A percentile compares a stretch with the other conserved stretches of the same genome.
Evolutionary conservation across 345 rosid species (phyloP).

Genomic region (Adansonia digitata): DNA sequence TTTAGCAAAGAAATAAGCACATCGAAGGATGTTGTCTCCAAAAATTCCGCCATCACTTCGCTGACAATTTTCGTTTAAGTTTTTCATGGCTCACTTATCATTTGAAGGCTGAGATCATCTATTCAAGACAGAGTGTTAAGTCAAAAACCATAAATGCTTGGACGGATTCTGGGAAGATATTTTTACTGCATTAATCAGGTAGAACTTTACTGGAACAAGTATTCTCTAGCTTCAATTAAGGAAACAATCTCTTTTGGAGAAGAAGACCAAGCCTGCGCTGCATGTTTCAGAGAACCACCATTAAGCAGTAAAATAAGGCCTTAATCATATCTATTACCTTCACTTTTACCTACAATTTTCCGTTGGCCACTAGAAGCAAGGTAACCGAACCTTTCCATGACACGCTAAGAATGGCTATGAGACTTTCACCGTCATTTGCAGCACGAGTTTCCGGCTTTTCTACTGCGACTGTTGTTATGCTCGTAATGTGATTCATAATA

Average conservation of each 20-base stretch:
- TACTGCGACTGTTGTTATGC: slow-evolving; percentile 40
- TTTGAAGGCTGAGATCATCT: slow-evolving; percentile 59
- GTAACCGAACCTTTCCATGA: slow-evolving; percentile 92
- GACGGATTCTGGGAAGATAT: slow-evolving; percentile 61
- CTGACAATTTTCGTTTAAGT: slow-evolving; percentile 43
- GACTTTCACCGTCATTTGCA: slow-evolving; percentile 75
- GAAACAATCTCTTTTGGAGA: slow-evolving; percentile 52
- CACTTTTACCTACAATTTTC: slow-evolving; percentile 32
- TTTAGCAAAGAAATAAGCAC: slow-evolving; percentile 57
- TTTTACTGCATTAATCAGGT: slow-evolving; percentile 75
- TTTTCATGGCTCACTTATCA: slow-evolving; percentile 47
- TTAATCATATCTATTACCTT: slow-evolving; percentile 60
- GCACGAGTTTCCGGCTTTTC: slow-evolving; percentile 62
- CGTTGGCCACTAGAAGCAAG: slow-evolving; percentile 72
- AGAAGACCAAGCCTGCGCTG: slow-evolving; percentile 71
- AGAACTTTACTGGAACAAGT: slow-evolving; percentile 85
- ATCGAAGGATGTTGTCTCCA: slow-evolving; percentile 63
- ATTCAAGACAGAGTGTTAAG: slow-evolving; percentile 44
- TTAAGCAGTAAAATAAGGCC: slow-evolving; percentile 57
- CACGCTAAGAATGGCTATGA: slow-evolving; percentile 76
- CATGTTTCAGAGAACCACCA: slow-evolving; percentile 54
- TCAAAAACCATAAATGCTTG: slow-evolving; percentile 56
- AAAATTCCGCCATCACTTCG: slow-evolving; percentile 69
- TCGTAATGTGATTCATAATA: slow-evolving; percentile 33
- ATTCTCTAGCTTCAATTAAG: slow-evolving; percentile 68